Evolutionary conservation across 1,284 basidiomycete genomes (phyloP), one percentile per base, ranked within the genome.

Genomic region (Ustilago tritici): DNA sequence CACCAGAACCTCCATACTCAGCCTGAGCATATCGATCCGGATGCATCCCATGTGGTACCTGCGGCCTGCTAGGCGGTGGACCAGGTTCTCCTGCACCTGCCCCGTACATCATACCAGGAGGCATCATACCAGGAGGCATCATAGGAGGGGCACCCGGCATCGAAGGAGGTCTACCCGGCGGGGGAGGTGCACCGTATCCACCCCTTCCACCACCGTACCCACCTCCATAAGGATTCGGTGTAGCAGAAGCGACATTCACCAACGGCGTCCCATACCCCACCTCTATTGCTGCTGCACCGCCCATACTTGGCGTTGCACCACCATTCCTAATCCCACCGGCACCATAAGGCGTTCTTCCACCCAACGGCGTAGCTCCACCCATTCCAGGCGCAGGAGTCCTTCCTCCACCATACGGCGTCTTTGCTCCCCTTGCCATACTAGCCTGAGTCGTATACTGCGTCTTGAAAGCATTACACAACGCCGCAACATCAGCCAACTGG

Each of bases 391-490:
- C 79, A 10, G 78, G 78, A 35, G 78, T 80, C 3, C 77, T 61
- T 43, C 67, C 78, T 17, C 79, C 79, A n/a, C 70, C 74, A 17
- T 70, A 61, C 2, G 82, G 80, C 43, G 79, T 82, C 57, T 77
- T 71, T 28, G 77, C 80, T n/a, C 81, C 81, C 9, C 80, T 59
- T 11, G 70, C 75, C 60, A 72, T 74, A 46, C 67, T 65, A 19
- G 77, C 76, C 59, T 82, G 80, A 11, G 83, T 80, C 15, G 82
- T 83, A 66, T 85, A 85, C 70, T 85, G 84, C 61, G 84, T 83
- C 76, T 86, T 86, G 82, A 86, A 86, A 11, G 84, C 82, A 53
- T 86, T 86, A 65, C 77, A 79, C 19, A 85, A 72, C 58, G 80
- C 78, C 1, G 79, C 70, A 9, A 86, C 79, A 65, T 86, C 84